Evolutionary conservation across 306 rosid species (phyloP).

Genomic region (Trifolium fragiferum): DNA sequence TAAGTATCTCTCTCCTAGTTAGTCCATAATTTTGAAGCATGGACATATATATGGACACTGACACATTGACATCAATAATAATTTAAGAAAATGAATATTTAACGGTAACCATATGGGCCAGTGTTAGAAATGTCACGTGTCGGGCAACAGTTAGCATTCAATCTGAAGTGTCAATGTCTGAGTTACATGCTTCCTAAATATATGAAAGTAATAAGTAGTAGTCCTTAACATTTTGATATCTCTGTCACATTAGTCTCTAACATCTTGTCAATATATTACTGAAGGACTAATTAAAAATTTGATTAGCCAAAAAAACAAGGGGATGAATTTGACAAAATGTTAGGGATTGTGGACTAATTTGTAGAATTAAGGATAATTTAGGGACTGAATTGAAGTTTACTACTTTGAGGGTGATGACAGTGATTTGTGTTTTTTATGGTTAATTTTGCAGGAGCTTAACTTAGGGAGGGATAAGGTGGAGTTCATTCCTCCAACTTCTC

Average conservation of each 20-base stretch:
- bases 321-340: neutral
- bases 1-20: too few relatives aligned
- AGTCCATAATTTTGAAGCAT: neutral
- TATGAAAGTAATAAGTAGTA: too few relatives aligned
- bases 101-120: neutral
- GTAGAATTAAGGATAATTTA: neutral
- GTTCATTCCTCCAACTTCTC: constrained; percentile 31
- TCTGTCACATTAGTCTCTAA: too few relatives aligned
- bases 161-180: too few relatives aligned
- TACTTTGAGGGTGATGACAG: neutral
- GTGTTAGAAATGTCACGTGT: too few relatives aligned
- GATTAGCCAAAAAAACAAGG: neutral
- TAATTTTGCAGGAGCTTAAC: constrained; percentile 75
- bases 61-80: neutral
- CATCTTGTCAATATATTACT: too few relatives aligned
- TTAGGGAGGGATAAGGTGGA: constrained; percentile 76
- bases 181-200: too few relatives aligned
- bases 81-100: neutral
- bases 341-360: neutral
- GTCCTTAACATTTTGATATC: too few relatives aligned
- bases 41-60: neutral
- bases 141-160: too few relatives aligned
- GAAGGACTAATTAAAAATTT: too few relatives aligned
- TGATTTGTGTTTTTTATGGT: constrained; percentile 19
- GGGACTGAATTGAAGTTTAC: neutral